These are phyloP conservation scores for Aspergillus alliaceus DNA, from an alignment of 2,329 filamentous ascomycete species.

Conservation along the genomic window DNA sequence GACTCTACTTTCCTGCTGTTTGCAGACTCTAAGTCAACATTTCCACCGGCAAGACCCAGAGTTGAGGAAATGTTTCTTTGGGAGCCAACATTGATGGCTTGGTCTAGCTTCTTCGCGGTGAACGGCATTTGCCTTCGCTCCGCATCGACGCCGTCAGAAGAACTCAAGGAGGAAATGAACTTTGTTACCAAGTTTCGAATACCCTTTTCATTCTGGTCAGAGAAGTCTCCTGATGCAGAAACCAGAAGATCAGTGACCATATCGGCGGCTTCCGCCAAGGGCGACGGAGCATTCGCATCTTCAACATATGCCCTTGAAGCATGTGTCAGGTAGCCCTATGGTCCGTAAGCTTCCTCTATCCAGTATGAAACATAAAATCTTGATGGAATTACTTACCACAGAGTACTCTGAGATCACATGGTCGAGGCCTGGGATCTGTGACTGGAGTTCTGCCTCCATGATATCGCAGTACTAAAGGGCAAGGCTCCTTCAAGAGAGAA, in stretches of 20 bases:
- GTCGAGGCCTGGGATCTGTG: constrained; percentile 82
- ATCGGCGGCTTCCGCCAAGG: constrained; percentile 78
- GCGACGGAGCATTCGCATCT: constrained; percentile 69
- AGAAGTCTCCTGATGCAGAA: constrained; percentile 86
- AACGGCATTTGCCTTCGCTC: constrained; percentile 71
- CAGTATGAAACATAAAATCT: not conserved
- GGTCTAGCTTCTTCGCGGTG: constrained; percentile 80
- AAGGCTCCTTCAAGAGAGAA: not conserved
- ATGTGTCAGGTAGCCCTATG: constrained; percentile 81
- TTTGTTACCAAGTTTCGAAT: constrained; percentile 84
- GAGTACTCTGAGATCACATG: constrained; percentile 89
- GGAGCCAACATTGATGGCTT: constrained; percentile 90
- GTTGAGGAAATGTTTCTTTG: constrained; percentile 97
- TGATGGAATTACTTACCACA: constrained; percentile 49
- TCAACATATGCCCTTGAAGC: constrained; percentile 80
- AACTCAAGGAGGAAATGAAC: constrained; percentile 80
- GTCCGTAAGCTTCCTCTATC: constrained; percentile 9
- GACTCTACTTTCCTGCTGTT: constrained; percentile 94
- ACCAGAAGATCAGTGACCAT: constrained; percentile 85
- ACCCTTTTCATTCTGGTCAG: constrained; percentile 68
- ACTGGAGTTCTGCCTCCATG: constrained; percentile 83
- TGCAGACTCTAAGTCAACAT: constrained; percentile 89
- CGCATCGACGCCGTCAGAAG: constrained; percentile 66
- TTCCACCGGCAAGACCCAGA: constrained; percentile 77
- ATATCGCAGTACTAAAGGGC: not conserved